These are phyloP conservation scores for Xylariaceae sp. DNA, from an alignment of 2,329 filamentous ascomycete genomes.

Conservation along the genomic window DNA sequence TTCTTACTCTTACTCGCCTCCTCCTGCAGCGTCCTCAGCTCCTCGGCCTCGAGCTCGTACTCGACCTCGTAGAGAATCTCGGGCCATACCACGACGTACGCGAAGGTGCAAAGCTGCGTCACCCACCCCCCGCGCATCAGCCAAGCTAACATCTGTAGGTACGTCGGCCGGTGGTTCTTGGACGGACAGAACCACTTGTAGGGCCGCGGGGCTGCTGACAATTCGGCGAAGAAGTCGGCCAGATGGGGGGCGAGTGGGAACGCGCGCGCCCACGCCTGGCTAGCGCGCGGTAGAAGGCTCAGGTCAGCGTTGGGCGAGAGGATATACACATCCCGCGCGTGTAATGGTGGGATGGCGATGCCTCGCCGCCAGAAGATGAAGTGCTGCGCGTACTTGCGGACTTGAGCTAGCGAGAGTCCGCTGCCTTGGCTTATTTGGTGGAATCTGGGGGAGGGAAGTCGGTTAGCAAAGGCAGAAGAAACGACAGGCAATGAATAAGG, in stretches of 20 bases:
- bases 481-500: background rate
- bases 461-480: background rate
- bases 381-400: conserved; percentile 88
- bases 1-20: conserved; percentile 28
- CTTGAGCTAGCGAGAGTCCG: conserved; percentile 77
- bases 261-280: conserved; percentile 73
- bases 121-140: conserved; percentile 92
- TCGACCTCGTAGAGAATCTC: conserved; percentile 84
- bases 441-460: conserved; percentile 52
- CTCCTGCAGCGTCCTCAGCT: conserved; percentile 47
- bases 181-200: conserved; percentile 87
- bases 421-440: conserved; percentile 74
- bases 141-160: conserved; percentile 92
- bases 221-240: conserved; percentile 82
- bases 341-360: conserved; percentile 87
- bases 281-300: conserved; percentile 71
- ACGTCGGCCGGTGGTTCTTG: conserved; percentile 84
- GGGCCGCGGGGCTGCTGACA: conserved; percentile 80
- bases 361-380: conserved; percentile 96
- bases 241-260: conserved; percentile 87
- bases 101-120: conserved; percentile 89
- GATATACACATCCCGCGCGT: conserved; percentile 89
- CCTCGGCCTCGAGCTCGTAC: conserved; percentile 71
- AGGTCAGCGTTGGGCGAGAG: conserved; percentile 89
- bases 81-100: conserved; percentile 83